Evolutionary conservation across 2,329 filamentous ascomycete species (phyloP), one percentile per base, ranked within the genome.

Genomic region (Aspergillus ruber): DNA sequence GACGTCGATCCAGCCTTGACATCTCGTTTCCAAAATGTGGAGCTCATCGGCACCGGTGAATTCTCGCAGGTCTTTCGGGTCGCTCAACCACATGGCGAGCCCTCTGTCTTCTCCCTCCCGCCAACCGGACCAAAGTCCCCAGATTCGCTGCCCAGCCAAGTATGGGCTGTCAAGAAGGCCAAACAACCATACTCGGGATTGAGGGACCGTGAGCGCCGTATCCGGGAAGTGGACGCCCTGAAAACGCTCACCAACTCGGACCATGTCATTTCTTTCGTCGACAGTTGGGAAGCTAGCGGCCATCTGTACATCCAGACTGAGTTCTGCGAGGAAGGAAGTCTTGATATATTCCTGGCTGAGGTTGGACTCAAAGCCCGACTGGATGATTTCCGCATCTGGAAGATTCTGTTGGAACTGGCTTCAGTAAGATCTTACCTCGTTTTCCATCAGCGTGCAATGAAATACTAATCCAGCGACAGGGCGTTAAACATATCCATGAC

Each of bases 321-420:
- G 63, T 97, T 85, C 64, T 98, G 93, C 62, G 90, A 96, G 65
- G 89, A 95, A 64, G 93, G 93, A 13, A 95, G 88, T 51, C 74
- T 98, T 39, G 86, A 94, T 64, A 79, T 83, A 13, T 98, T 97
- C 64, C 77, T 98, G 25, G 79, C 82, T n/a, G 81, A 86, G 49
- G 82, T 89, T 50, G 93, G 93, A 20, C 79, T 85, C 51, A 89
- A 87, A 64, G 90, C 89, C 42, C 82, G 91, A 57, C 73, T 98
- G 55, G 93, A 98, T 68, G 93, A 97, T 66, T 98, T 98, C 71
- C 82, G 93, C 52, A 96, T 97, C 67, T 98, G 93, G 89, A 98
- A 98, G 74, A 91, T 97, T 49, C 74, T 97, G 58, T 80, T 95
- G 38, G 93, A 98, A 67, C 71, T 95, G 50, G 80, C 84, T 60